Evolutionary conservation across 2,329 filamentous ascomycete genomes (phyloP).

Genomic region (Myrmaecium sp.): DNA sequence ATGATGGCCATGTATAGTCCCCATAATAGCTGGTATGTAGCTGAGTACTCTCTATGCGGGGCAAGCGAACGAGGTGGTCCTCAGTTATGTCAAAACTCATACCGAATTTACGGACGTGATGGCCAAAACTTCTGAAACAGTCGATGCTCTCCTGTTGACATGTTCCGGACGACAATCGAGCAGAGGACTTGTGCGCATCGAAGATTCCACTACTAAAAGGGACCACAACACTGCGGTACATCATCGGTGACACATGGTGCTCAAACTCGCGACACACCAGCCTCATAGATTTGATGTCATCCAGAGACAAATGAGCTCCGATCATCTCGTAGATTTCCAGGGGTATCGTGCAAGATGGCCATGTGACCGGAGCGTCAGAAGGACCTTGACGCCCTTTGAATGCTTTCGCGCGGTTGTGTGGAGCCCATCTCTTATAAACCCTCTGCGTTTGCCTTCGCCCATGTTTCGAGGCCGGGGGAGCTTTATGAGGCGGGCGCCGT

Average conservation of each 20-base stretch:
- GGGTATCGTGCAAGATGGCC: slow-evolving; percentile 31
- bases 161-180: slow-evolving; percentile 5
- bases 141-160: slow-evolving; percentile 32
- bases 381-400: no score
- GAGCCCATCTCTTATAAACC: no score
- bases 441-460: no score
- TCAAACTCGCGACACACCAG: slow-evolving; percentile 45
- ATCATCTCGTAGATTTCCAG: slow-evolving; percentile 47
- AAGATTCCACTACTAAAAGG: slow-evolving; percentile 48
- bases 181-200: slow-evolving; percentile 18
- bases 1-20: slow-evolving; percentile 45
- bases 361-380: slow-evolving; percentile 10
- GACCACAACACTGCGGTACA: slow-evolving; percentile 47
- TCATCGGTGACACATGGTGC: slow-evolving; percentile 35
- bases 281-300: slow-evolving; percentile 43
- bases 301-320: slow-evolving; percentile 35
- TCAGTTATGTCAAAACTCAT: slow-evolving; percentile 54
- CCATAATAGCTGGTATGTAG: slow-evolving; percentile 44
- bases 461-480: no score
- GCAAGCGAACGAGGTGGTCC: slow-evolving; percentile 21
- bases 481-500: no score
- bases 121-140: slow-evolving; percentile 44
- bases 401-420: no score
- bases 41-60: slow-evolving; percentile 41
- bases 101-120: slow-evolving; percentile 44